phyloP scores from a whole-genome alignment of 2,329 filamentous ascomycete genomes.

The Reticulascus tulasneorum region DNA sequence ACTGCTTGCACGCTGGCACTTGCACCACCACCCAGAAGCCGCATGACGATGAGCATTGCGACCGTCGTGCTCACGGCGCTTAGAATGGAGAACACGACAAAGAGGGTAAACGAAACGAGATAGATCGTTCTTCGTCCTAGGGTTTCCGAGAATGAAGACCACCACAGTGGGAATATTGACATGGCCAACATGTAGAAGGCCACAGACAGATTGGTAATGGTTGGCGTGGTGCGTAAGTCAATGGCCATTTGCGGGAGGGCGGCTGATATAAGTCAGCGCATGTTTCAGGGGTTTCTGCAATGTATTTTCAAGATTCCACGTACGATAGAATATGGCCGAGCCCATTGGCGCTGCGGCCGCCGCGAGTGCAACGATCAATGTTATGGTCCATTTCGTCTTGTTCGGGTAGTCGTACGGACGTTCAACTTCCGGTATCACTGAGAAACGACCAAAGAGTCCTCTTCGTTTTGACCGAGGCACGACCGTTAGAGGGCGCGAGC shows the following conservation, averaged over 20 bases:
- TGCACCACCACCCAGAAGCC: conserved; percentile 69
- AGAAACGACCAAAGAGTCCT: conserved; percentile 67
- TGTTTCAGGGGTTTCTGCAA: not conserved
- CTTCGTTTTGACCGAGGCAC: conserved; percentile 51
- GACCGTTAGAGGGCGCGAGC: conserved; percentile 32
- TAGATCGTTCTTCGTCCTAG: conserved; percentile 76
- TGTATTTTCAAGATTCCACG: not conserved
- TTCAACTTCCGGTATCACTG: conserved; percentile 75
- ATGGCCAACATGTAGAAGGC: conserved; percentile 79
- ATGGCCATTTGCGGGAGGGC: conserved; percentile 60
- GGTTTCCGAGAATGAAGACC: conserved; percentile 75
- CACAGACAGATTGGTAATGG: conserved; percentile 70
- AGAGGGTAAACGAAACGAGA: conserved; percentile 68
- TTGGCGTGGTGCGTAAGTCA: conserved; percentile 59
- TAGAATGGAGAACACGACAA: conserved; percentile 66
- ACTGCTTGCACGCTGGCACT: conserved; percentile 79
- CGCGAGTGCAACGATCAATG: conserved; percentile 70
- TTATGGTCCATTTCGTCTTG: conserved; percentile 80
- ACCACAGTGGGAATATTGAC: conserved; percentile 84
- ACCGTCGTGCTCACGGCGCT: conserved; percentile 67
- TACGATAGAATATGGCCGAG: conserved; percentile 77
- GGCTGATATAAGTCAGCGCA: conserved; percentile 41
- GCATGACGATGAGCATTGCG: conserved; percentile 72
- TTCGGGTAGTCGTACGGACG: conserved; percentile 69
- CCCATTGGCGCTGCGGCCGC: conserved; percentile 78